Evolutionary conservation across 129 eudicot genomes (phyloP), one percentile per base, ranked within the genome.

Genomic region (Pseudognaphalium luteoalbum): DNA sequence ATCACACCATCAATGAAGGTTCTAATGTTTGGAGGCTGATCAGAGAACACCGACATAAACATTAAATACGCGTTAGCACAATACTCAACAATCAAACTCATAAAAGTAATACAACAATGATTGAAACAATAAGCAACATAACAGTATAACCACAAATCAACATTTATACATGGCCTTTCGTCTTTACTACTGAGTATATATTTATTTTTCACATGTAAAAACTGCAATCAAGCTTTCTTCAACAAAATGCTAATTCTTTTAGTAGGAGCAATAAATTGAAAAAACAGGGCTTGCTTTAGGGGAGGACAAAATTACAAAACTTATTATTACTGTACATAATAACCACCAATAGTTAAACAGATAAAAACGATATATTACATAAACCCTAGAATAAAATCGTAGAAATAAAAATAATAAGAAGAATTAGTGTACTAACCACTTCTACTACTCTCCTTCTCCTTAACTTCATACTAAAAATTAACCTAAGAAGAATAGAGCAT

Each of bases 11-110:
- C 78, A 70, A 90, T 90, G 80, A 90, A 87, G 32, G 82, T 76
- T 81, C 77, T 84, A 50, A 90, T 90, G 73, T 84, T 88, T 10
- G 83, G 84, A 75, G 96, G 93, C 96, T 88, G 88, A 25, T 25
- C 28, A 75, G 25, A 34, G 11, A 77, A 15, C 47, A 50, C 22
- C 59, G 47, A 54, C 7, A 56, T 12, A 32, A 30, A 63, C 16
- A 4, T 64, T 12, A 61, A 25, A 61, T 22, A 62, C 34, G 29
- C 28, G 16, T 29, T 5, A 28, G 17, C 20, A 62, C 67, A 28
- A 28, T 62, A 12, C 19, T 29, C 3, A 29, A 9, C 2, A 28
- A 28, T 28, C 17, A 51, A 51, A 51, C 35, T 37, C 42, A 37
- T 37, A 28, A 12, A 62, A 20, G 8, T 11, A 3, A 22, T 12